A percentile compares a stretch with the other conserved stretches of the same genome.
These are phyloP conservation scores for Leishmania braziliensis DNA, from an alignment of 208 protist genomes.

Conservation along the genomic window DNA sequence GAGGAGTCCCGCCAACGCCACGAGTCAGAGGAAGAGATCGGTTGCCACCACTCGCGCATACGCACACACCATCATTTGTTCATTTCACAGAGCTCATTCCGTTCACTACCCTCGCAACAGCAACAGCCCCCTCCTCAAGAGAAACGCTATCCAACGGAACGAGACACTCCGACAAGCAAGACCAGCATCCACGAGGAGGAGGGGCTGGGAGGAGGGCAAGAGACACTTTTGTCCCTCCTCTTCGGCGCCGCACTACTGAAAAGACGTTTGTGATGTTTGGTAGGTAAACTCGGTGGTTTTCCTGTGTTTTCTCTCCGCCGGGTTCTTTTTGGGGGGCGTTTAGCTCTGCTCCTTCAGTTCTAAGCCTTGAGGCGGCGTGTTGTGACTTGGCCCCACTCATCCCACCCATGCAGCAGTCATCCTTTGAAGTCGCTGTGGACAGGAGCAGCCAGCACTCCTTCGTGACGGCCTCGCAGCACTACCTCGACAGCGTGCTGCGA, in stretches of 20 bases:
- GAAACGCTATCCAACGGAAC: not conserved
- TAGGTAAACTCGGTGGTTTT: not conserved
- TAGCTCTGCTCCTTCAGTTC: not conserved
- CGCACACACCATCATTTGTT: not conserved
- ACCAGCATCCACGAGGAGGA: not conserved
- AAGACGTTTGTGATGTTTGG: not conserved
- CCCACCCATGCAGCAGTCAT: slow-evolving; percentile 30
- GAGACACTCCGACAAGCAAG: not conserved
- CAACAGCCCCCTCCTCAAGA: not conserved
- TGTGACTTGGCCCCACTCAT: not conserved
- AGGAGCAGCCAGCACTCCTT: slow-evolving; percentile 64
- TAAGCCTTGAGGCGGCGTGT: not conserved
- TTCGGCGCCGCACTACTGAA: not conserved
- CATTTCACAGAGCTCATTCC: not conserved
- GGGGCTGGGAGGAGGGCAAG: not conserved
- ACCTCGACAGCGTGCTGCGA: slow-evolving; percentile 42
- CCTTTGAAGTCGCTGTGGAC: slow-evolving; percentile 67
- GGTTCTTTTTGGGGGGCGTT: not conserved
- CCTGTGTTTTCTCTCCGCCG: not conserved
- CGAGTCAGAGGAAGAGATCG: not conserved
- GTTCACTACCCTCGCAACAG: not conserved
- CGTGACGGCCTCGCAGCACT: slow-evolving; percentile 60
- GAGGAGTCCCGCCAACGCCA: not conserved
- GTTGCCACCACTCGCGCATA: not conserved
- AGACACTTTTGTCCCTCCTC: not conserved